Evolutionary conservation across 345 rosid genomes (phyloP), one percentile per base, ranked within the genome.

Genomic region (Aegle marmelos): DNA sequence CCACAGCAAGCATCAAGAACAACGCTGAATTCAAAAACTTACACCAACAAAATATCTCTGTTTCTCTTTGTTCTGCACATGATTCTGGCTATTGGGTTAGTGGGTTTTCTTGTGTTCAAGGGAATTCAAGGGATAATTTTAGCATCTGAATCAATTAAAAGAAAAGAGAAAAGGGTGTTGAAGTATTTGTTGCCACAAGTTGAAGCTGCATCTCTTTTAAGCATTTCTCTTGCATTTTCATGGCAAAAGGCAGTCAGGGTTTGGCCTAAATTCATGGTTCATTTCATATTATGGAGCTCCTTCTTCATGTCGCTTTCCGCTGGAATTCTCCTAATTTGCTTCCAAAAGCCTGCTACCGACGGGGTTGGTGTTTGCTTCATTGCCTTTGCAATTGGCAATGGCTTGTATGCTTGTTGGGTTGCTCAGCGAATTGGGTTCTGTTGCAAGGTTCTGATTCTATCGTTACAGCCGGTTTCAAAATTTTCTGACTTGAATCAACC

Each of bases 361-460:
- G 99, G 90, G 21, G 81, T 94, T 70, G 98, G 98, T 4, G 94
- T 94, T 60, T 90, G 91, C 75, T 85, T 94, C 37, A 81, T 97
- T 25, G 93, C 85, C 6, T 96, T 97, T 74, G 87, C 99, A 16
- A 90, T 97, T 25, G 93, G 98, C 0, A 90, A 82, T 79, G 97
- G 99, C 34, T 87, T 97, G 65, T 97, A 97, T 62, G 98, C 97
- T 68, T 97, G 98, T 65, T 97, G 99, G 99, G 91, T 89, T 59
- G 85, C 79, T 24, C 98, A 72, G 19, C 79, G 96, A 78, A 84
- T 87, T 69, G 80, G 76, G 4, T 97, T 97, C 82, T 91, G 92
- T 82, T 56, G 83, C 59, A 89, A 82, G 83, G 79, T 93, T 58
- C 79, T 97, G 83, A 83, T 82, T 17, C 89, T 89, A 81, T 88